These are phyloP conservation scores for Colletotrichum cereale DNA, from an alignment of 2,329 filamentous ascomycete species.

Conservation along the genomic window DNA sequence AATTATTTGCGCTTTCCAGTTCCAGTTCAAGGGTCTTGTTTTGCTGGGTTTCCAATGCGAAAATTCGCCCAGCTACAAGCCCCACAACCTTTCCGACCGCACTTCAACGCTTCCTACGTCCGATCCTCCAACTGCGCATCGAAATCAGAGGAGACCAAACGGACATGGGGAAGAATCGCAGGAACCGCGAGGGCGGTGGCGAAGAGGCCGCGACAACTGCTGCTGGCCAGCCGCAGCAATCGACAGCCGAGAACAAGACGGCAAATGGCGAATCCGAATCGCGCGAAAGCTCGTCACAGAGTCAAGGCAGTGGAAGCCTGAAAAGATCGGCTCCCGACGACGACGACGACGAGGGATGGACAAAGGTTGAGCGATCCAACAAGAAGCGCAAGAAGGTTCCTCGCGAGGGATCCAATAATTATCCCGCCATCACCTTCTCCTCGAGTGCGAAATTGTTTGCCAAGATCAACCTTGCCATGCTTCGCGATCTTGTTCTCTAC, in stretches of 20 bases:
- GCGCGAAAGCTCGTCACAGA: constrained; percentile 38
- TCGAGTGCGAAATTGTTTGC: constrained; percentile 69
- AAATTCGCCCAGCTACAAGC: constrained; percentile 17
- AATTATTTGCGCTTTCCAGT: constrained; percentile 6
- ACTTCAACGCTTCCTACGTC: background rate
- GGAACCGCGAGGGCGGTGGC: constrained; percentile 26
- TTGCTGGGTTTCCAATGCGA: background rate
- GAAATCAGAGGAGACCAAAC: background rate
- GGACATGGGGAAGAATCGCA: constrained; percentile 30
- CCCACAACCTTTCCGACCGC: constrained; percentile 1
- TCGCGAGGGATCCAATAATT: constrained; percentile 65
- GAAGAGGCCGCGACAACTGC: constrained; percentile 19
- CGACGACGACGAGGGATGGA: constrained; percentile 62
- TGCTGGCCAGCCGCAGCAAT: constrained; percentile 1
- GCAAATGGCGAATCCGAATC: background rate
- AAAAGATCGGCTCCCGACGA: constrained; percentile 62
- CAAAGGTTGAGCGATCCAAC: constrained; percentile 64
- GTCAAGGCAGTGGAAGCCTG: constrained; percentile 54
- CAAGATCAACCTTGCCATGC: constrained; percentile 71
- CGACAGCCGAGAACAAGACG: background rate
- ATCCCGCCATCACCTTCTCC: constrained; percentile 71
- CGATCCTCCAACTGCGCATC: background rate
- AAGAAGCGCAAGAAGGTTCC: constrained; percentile 75
- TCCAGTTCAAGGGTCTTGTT: constrained; percentile 10
- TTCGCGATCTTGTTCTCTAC: constrained; percentile 75